Evolutionary conservation across 73 alveolate genomes (phyloP).

Genomic region (Paramecium tetraurelia): DNA sequence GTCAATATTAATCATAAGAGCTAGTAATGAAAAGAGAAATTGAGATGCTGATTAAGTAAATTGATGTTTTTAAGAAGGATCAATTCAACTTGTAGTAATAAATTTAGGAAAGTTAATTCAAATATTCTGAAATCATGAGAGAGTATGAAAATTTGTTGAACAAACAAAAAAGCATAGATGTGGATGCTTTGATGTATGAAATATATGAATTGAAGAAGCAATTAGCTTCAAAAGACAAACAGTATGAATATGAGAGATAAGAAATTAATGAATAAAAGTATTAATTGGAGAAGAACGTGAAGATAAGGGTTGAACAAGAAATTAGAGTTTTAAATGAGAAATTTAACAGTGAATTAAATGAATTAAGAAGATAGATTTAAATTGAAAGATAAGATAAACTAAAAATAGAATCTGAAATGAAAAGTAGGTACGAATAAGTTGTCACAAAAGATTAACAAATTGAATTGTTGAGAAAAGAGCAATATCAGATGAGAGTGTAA

Average conservation of each 20-base stretch:
- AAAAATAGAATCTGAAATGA: neutral
- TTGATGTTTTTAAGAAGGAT: neutral
- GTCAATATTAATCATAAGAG: neutral
- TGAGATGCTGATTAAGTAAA: neutral
- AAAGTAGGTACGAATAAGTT: neutral
- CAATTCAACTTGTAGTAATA: neutral
- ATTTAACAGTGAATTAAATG: neutral
- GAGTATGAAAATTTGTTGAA: neutral
- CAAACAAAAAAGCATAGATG: neutral
- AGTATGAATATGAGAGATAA: constrained; percentile 21
- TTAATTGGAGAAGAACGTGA: neutral
- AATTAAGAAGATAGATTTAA: neutral
- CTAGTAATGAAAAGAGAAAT: neutral
- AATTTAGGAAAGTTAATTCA: neutral
- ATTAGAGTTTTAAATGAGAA: neutral
- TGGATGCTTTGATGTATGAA: constrained; percentile 51
- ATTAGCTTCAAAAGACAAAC: neutral
- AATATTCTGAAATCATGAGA: neutral
- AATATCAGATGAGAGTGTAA: neutral
- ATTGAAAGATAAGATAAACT: neutral
- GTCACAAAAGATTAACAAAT: constrained; percentile 11
- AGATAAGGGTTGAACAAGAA: neutral
- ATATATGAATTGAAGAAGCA: constrained; percentile 28
- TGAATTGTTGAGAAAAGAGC: neutral
- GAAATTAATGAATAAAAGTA: neutral